Evolutionary conservation across 192 early-diverging fungal genomes (phyloP).

Genomic region (Backusella tarrabulga): DNA sequence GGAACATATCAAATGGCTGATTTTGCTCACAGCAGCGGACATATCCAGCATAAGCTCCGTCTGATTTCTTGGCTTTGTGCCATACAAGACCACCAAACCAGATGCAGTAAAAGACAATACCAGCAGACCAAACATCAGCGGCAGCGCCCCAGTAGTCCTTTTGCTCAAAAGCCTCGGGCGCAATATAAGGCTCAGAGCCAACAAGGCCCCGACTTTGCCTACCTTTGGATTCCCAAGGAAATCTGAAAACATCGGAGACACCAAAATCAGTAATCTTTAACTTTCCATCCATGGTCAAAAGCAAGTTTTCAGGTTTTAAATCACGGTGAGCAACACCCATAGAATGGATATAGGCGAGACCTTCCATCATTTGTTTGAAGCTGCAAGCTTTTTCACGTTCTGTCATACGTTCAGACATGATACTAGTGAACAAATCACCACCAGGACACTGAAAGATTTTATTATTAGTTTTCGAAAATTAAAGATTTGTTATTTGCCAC

Average conservation of each 20-base stretch:
- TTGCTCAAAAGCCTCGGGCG: constrained; percentile 81
- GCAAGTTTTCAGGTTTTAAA: constrained; percentile 84
- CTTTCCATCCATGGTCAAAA: constrained; percentile 74
- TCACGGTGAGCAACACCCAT: constrained; percentile 95
- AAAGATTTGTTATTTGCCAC: neutral
- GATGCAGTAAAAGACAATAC: constrained; percentile 66
- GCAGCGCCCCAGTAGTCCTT: constrained; percentile 90
- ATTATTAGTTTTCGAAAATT: constrained; percentile 33
- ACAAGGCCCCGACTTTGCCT: constrained; percentile 85
- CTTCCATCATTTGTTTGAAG: constrained; percentile 91
- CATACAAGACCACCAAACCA: constrained; percentile 30
- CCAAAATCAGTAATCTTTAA: constrained; percentile 99
- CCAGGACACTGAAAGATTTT: constrained; percentile 61
- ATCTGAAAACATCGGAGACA: constrained; percentile 91
- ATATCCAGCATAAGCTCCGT: constrained; percentile 24
- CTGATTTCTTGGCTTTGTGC: constrained; percentile 34
- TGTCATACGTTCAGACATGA: constrained; percentile 78
- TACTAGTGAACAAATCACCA: constrained; percentile 89
- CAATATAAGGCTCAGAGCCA: constrained; percentile 97
- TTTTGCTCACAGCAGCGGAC: constrained; percentile 44
- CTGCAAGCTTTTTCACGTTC: constrained; percentile 81
- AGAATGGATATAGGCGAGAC: constrained; percentile 88
- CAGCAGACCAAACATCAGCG: constrained; percentile 95
- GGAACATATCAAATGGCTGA: constrained; percentile 26
- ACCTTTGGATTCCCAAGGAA: constrained; percentile 72